These are phyloP conservation scores for Saccharomyces jurei DNA, from an alignment of 805 yeast species.

Conservation along the genomic window DNA sequence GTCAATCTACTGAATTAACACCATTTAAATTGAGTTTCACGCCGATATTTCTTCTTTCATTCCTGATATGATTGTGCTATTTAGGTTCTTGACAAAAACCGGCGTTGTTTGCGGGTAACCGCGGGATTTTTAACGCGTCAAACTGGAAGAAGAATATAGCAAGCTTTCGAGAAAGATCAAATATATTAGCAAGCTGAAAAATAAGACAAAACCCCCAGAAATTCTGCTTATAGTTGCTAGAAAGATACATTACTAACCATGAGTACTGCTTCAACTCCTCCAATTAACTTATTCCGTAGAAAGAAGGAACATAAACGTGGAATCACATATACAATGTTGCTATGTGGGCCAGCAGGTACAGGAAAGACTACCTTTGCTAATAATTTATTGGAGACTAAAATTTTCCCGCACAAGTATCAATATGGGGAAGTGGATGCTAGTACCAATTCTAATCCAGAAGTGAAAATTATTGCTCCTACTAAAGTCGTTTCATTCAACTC, in stretches of 20 bases:
- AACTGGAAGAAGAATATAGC: not conserved
- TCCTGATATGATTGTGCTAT: not conserved
- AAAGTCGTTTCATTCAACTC: conserved; percentile 49
- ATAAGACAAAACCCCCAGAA: not conserved
- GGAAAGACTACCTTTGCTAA: conserved; percentile 75
- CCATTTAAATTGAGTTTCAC: not conserved
- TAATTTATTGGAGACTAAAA: conserved; percentile 52
- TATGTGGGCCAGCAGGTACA: conserved; percentile 65
- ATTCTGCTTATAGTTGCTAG: not conserved
- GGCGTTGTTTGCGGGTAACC: not conserved
- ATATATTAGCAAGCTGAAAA: not conserved
- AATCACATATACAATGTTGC: conserved; percentile 63
- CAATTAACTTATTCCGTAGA: conserved; percentile 33
- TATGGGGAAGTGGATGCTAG: conserved; percentile 24
- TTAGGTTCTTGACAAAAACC: not conserved
- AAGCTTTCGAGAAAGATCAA: not conserved
- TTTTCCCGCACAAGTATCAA: conserved; percentile 53
- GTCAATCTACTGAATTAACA: not conserved
- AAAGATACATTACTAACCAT: not conserved
- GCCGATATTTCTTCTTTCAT: not conserved
- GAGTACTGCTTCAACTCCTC: conserved; percentile 12
- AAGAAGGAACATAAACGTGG: conserved; percentile 67
- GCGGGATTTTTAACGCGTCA: not conserved
- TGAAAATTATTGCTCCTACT: conserved; percentile 25
- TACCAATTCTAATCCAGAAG: conserved; percentile 12